Evolutionary conservation across 2,329 filamentous ascomycete genomes (phyloP).

Genomic region (Allantophomopsis lycopodina): DNA sequence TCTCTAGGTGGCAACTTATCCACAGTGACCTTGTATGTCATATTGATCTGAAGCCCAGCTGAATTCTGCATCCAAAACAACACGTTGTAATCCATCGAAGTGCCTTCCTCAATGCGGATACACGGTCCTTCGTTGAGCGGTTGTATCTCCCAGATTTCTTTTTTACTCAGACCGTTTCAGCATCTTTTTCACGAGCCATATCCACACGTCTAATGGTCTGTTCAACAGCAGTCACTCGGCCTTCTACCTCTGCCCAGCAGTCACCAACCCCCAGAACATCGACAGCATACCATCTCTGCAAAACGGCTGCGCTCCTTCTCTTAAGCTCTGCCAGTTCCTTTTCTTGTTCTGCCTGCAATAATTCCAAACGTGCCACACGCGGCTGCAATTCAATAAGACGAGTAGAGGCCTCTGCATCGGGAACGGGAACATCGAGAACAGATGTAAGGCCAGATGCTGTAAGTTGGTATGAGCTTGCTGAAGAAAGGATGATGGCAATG

Average conservation of each 20-base stretch:
- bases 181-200: too few relatives aligned
- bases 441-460: conserved; percentile 19
- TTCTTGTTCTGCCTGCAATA: conserved; percentile 15
- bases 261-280: conserved; percentile 16
- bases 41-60: too few relatives aligned
- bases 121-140: too few relatives aligned
- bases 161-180: too few relatives aligned
- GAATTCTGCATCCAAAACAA: too few relatives aligned
- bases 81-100: too few relatives aligned
- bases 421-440: conserved; percentile 16
- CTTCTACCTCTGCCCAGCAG: conserved; percentile 19
- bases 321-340: conserved; percentile 15
- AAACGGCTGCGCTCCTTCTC: conserved; percentile 14
- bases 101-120: too few relatives aligned
- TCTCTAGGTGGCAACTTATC: too few relatives aligned
- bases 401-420: conserved; percentile 14
- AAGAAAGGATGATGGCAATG: conserved; percentile 16
- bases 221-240: conserved; percentile 11
- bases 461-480: conserved; percentile 17
- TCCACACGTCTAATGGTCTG: too few relatives aligned
- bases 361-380: conserved; percentile 15
- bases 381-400: conserved; percentile 18
- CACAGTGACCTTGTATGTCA: too few relatives aligned
- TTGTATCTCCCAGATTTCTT: too few relatives aligned
- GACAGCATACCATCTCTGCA: conserved; percentile 17